Percentiles rank a stretch among this genome's conserved stretches.
phyloP scores from a whole-genome alignment of 2,329 filamentous ascomycete genomes.

The Cordyceps cateniannulata region DNA sequence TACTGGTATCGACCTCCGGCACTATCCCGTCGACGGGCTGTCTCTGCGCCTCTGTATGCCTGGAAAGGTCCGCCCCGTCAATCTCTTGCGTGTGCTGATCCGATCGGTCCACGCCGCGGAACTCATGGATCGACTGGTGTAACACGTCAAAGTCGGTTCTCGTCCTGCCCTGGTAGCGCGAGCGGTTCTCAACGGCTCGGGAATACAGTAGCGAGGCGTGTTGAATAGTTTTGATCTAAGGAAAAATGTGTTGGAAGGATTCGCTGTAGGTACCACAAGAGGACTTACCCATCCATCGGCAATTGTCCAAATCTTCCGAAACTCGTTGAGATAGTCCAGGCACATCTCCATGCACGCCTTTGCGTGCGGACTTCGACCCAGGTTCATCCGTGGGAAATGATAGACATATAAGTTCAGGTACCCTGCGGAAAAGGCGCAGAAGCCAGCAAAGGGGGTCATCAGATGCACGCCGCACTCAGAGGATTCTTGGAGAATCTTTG shows the following conservation, averaged over 20 bases:
- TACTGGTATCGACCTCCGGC: slow-evolving; percentile 16
- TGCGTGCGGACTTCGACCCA: slow-evolving; percentile 23
- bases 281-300: slow-evolving; percentile 23
- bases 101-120: slow-evolving; percentile 24
- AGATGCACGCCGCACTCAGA: slow-evolving; percentile 30
- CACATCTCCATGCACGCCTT: slow-evolving; percentile 19
- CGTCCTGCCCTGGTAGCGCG: slow-evolving; percentile 20
- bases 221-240: slow-evolving; percentile 20
- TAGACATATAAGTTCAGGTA: slow-evolving; percentile 35
- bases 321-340: slow-evolving; percentile 22
- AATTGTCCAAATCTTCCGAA: slow-evolving; percentile 23
- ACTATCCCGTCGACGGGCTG: background rate
- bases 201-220: slow-evolving; percentile 23
- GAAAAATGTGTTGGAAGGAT: background rate
- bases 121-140: slow-evolving; percentile 26
- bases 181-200: slow-evolving; percentile 18
- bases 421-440: slow-evolving; percentile 39
- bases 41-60: background rate
- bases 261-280: background rate
- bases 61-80: slow-evolving; percentile 19
- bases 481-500: slow-evolving; percentile 29
- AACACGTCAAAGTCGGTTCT: slow-evolving; percentile 24
- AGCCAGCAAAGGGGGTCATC: slow-evolving; percentile 36
- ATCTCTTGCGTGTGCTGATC: slow-evolving; percentile 26
- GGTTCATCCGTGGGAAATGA: slow-evolving; percentile 35